phyloP scores from a whole-genome alignment of 108 stramenopile species.

The Pseudonitzschia pungens region DNA sequence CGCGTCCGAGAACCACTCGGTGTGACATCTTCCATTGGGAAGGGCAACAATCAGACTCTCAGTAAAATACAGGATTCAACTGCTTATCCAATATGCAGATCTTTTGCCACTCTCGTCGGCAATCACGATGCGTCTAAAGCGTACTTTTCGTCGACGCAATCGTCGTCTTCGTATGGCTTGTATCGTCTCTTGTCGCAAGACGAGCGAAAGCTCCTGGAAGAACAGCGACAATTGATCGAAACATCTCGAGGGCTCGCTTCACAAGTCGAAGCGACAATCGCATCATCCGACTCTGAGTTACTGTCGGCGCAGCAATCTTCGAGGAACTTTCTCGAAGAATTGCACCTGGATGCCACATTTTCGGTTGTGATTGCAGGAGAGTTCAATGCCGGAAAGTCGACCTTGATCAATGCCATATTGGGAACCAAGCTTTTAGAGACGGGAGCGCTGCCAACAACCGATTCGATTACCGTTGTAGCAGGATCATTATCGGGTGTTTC shows the following conservation, averaged over 20 bases:
- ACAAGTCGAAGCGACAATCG: conserved; percentile 42
- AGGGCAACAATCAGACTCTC: background rate
- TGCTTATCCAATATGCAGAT: background rate
- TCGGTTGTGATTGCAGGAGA: conserved; percentile 81
- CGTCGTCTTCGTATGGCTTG: conserved; percentile 26
- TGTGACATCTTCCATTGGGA: background rate
- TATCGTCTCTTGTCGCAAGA: conserved; percentile 57
- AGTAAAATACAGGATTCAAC: background rate
- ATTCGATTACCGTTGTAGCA: conserved; percentile 58
- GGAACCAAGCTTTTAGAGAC: conserved; percentile 72
- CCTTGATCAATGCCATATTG: conserved; percentile 81
- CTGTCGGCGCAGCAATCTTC: conserved; percentile 29
- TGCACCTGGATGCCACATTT: conserved; percentile 51
- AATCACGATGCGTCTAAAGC: background rate
- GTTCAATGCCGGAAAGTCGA: conserved; percentile 88
- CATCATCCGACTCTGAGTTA: conserved; percentile 23
- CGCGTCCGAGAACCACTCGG: background rate
- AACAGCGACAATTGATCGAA: conserved; percentile 54
- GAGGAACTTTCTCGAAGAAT: conserved; percentile 24
- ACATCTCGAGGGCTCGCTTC: conserved; percentile 44
- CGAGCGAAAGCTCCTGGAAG: conserved; percentile 53
- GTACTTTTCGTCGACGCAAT: background rate
- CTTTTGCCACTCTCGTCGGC: background rate
- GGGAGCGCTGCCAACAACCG: conserved; percentile 82
- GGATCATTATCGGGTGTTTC: background rate